Percentiles rank a stretch among this genome's conserved stretches.
Evolutionary conservation across 1,284 basidiomycete genomes (phyloP).

Genomic region (Sanghuangporus sanghuang): DNA sequence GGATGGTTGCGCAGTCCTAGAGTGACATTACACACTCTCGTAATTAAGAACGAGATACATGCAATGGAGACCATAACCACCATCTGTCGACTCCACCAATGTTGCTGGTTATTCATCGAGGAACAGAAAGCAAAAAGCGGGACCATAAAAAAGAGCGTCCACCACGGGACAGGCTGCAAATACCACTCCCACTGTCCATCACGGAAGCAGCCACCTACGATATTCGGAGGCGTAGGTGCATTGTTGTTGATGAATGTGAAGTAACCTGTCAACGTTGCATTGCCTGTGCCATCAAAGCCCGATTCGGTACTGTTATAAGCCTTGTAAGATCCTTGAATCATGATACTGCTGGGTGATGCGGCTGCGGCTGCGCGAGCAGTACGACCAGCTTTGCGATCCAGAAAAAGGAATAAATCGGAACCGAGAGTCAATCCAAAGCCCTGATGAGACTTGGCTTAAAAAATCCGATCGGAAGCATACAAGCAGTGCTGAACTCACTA

Average conservation of each 20-base stretch:
- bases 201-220: slow-evolving; percentile 39
- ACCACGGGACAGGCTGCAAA: slow-evolving; percentile 31
- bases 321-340: slow-evolving; percentile 62
- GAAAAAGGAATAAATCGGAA: slow-evolving; percentile 77
- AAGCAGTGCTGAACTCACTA: slow-evolving; percentile 38
- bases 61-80: slow-evolving; percentile 38
- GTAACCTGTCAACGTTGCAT: slow-evolving; percentile 54
- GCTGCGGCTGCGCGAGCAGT: slow-evolving; percentile 48
- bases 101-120: slow-evolving; percentile 37
- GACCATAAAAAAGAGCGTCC: slow-evolving; percentile 35
- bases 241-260: slow-evolving; percentile 71
- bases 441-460: slow-evolving; percentile 26
- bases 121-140: slow-evolving; percentile 36
- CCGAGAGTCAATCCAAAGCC: slow-evolving; percentile 88
- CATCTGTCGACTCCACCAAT: slow-evolving; percentile 32
- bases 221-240: slow-evolving; percentile 30
- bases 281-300: slow-evolving; percentile 15
- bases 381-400: slow-evolving; percentile 57
- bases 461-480: slow-evolving; percentile 12
- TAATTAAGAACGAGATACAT: slow-evolving; percentile 16
- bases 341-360: slow-evolving; percentile 41
- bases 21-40: slow-evolving; percentile 26
- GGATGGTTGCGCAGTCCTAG: slow-evolving; percentile 35
- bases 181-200: slow-evolving; percentile 36
- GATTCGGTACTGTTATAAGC: slow-evolving; percentile 53